Percentiles rank a stretch among this genome's conserved stretches.
Conservation (phyloP, 371 early-diverging fungal species). For the Fennellomyces sp. region DNA sequence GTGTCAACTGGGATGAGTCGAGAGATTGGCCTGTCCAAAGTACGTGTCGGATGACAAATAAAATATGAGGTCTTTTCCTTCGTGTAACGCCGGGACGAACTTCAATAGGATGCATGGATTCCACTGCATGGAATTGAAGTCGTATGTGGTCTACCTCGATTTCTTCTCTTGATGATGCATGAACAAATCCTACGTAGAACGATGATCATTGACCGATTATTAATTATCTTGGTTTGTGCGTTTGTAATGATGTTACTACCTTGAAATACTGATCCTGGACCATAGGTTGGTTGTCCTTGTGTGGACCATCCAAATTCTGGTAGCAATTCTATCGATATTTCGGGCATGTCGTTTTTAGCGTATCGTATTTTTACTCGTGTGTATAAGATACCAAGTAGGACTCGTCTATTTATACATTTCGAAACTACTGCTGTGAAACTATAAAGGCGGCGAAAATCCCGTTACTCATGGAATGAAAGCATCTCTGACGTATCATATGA, state of each 20-base stretch:
- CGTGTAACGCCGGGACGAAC: not conserved
- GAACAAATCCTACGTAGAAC: slow-evolving; percentile 25
- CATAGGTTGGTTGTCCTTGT: slow-evolving; percentile 42
- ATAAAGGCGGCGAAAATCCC: too few relatives aligned
- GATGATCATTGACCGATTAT: too few relatives aligned
- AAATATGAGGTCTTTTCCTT: slow-evolving; percentile 1
- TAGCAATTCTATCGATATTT: slow-evolving; percentile 24
- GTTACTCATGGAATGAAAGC: too few relatives aligned
- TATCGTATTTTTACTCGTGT: not conserved
- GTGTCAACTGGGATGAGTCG: slow-evolving; percentile 17
- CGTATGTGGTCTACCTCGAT: not conserved
- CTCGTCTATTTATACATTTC: too few relatives aligned
- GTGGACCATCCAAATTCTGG: slow-evolving; percentile 46
- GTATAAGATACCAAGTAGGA: too few relatives aligned
- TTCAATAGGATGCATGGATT: not conserved
- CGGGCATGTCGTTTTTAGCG: not conserved
- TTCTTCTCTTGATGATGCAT: not conserved
- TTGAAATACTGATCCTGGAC: slow-evolving; percentile 48
- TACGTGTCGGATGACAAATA: slow-evolving; percentile 37
- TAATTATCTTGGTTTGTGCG: too few relatives aligned
- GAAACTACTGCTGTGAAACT: too few relatives aligned
- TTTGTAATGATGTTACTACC: too few relatives aligned
- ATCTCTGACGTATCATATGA: too few relatives aligned
- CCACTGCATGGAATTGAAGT: not conserved
- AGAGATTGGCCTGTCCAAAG: slow-evolving; percentile 34